These are phyloP conservation scores for Plantago lanceolata DNA, from an alignment of 305 asterid species.

Conservation along the genomic window DNA sequence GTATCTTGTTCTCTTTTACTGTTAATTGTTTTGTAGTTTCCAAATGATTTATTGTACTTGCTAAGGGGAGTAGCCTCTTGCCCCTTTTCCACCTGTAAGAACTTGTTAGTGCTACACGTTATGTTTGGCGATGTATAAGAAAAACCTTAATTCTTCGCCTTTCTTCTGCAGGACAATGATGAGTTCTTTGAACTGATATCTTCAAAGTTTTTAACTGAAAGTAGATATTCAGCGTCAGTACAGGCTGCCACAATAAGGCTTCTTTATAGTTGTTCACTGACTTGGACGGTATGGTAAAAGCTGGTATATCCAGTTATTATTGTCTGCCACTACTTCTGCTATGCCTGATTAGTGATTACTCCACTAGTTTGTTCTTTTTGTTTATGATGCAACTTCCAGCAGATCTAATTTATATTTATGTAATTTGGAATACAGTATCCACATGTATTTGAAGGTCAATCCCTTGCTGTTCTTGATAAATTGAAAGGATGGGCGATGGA, in stretches of 20 bases:
- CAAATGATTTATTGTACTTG: slow-evolving; percentile 9
- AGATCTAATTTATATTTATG: slow-evolving; percentile 18
- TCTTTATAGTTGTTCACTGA: slow-evolving; percentile 81
- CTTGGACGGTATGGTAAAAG: slow-evolving; percentile 67
- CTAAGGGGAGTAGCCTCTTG: no score
- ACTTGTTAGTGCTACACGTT: slow-evolving; percentile 16
- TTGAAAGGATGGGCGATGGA: slow-evolving; percentile 91
- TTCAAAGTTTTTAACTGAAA: slow-evolving; percentile 63
- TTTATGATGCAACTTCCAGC: slow-evolving; percentile 10
- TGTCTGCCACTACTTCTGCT: slow-evolving; percentile 1
- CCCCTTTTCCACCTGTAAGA: slow-evolving; percentile 15
- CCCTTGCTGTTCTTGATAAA: slow-evolving; percentile 71
- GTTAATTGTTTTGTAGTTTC: slow-evolving; percentile 14
- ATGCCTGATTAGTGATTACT: slow-evolving; percentile 11
- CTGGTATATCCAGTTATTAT: slow-evolving; percentile 10
- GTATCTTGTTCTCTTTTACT: slow-evolving; percentile 34
- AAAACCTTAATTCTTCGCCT: slow-evolving; percentile 19
- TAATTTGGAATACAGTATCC: slow-evolving; percentile 71
- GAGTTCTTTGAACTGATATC: slow-evolving; percentile 89
- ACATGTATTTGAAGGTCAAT: slow-evolving; percentile 83
- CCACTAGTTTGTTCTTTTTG: slow-evolving; percentile 7
- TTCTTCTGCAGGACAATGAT: slow-evolving; percentile 79
- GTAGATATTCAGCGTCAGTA: slow-evolving; percentile 63
- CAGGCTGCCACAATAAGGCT: slow-evolving; percentile 88
- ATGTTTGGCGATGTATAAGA: slow-evolving; percentile 1